Base-by-base conservation (phyloP, 2,329 filamentous ascomycete species). In the Diaporthe citrichinensis region DNA sequence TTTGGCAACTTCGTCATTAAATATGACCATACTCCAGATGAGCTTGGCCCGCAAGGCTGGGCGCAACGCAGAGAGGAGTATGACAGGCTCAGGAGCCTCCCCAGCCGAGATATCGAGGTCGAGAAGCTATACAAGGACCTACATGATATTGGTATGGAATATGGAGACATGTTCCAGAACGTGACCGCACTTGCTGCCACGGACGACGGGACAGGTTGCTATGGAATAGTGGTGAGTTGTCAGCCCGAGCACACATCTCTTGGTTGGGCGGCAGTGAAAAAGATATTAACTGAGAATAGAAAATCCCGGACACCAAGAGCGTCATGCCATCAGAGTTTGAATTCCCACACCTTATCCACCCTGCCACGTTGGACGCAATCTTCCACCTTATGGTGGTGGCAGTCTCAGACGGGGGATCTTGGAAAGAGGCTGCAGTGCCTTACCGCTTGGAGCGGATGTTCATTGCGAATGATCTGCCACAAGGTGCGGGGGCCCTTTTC, bases 161-260 rank as follows among this genome's bases (percentile, higher is more conserved):
- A 59, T 17, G 69, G 69, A 8, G 23, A 39, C 4, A 46, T 15
- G 4, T 72, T 72, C 39, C 69, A 44, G 9, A 72, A 72, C 28
- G 3, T 72, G 53, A 49, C 25, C 10, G 28, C 25, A 17, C 14
- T 31, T 17, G 4, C 25, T 15, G 23, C 36, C 0, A 25, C 46
- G n/a, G 20, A 25, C 6, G 49, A 55, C 14, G 67, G 67, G 3
- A 41, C 20, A 4, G 67, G 46, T 17, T 71, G 67, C 36, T 71
- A 55, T 44, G 67, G 49, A 12, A 71, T 12, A 10, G 67, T 71
- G 49, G 67, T 71, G 36, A 71, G 67, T 71, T 17, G 25, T 57
- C 15, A 23, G 17, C 28, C 44, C 39, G 12, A 28, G 15, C 41
- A 25, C 31, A 12, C 20, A 31, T 12, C 4, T 31, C 17, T 7